phyloP scores from a whole-genome alignment of 2,329 filamentous ascomycete genomes.

The Scedosporium boydii region DNA sequence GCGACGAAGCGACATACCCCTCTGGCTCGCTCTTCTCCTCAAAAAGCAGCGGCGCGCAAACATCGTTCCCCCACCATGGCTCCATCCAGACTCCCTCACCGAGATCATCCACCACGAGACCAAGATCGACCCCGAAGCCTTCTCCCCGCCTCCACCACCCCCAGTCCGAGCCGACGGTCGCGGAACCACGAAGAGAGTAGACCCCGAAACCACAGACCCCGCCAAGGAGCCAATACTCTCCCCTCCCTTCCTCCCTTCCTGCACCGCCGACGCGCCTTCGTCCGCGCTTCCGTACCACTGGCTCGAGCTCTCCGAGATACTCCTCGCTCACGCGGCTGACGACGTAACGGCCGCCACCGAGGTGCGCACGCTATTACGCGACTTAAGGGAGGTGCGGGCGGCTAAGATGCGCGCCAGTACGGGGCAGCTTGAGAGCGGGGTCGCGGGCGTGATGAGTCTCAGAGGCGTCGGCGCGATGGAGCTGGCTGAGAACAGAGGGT shows the following conservation, averaged over 20 bases:
- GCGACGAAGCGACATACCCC: constrained; percentile 66
- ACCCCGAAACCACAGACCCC: constrained; percentile 13
- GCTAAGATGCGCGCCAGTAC: constrained; percentile 78
- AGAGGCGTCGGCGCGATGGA: constrained; percentile 87
- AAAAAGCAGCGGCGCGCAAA: constrained; percentile 92
- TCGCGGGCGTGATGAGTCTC: constrained; percentile 59
- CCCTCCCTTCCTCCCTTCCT: constrained; percentile 71
- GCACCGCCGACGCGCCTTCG: constrained; percentile 57
- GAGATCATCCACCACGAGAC: constrained; percentile 77
- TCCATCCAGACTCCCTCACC: constrained; percentile 65
- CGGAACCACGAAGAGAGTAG: constrained; percentile 28
- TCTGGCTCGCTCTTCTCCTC: constrained; percentile 91
- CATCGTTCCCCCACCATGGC: constrained; percentile 85
- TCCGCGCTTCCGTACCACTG: constrained; percentile 85
- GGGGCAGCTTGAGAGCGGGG: constrained; percentile 59
- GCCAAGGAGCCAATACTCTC: constrained; percentile 32
- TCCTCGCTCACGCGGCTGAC: constrained; percentile 77
- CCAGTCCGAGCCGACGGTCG: constrained; percentile 41
- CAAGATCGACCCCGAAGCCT: constrained; percentile 57
- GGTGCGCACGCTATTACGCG: constrained; percentile 65
- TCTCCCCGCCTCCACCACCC: constrained; percentile 67
- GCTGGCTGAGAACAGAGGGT: constrained; percentile 74
- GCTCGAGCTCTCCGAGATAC: constrained; percentile 80
- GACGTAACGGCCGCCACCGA: constrained; percentile 67
- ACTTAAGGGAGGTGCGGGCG: constrained; percentile 78